Base-by-base conservation (phyloP, 2,329 filamentous ascomycete genomes). In the Pestalotiopsis sp. region DNA sequence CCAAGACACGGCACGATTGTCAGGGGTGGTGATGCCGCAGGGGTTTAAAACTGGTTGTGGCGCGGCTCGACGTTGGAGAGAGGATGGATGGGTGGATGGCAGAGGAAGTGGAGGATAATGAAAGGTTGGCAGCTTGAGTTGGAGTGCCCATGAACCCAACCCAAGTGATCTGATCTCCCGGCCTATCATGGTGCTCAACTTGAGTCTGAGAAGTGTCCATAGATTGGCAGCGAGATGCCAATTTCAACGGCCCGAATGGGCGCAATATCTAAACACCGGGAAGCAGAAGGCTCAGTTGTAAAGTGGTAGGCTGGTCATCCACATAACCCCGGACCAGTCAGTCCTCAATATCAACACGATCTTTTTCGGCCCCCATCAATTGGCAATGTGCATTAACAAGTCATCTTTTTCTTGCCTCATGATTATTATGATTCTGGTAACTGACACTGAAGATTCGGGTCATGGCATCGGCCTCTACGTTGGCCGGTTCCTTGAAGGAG, bases 1-100 rank as follows among this genome's bases (percentile, higher is more conserved):
- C 40, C 40, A 65, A 65, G 62, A 65, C 62, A 65, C 62, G 62
- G 62, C 62, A 55, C 62, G 62, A n/a, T 55, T 56, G 26, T 22
- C 40, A 26, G 26, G 38, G 40, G 22, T 52, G 30, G 22, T 11
- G 10, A 26, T 30, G n/a, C 22, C 7, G 11, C 48, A 56, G 22
- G 26, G 44, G 62, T 30, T 65, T 24, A 56, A 65, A 26, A 44
- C 40, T 65, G 44, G 24, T 39, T 65, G 62, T 65, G 62, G 62
- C 62, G 48, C 20, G 40, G 26, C 39, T 17, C 40, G 24, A 24
- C n/a, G 13, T 52, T 48, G 38, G 61, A 52, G 38, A 44, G 35
- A 22, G 30, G 30, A 35, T 35, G 30, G 30, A 35, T 35, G 30
- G 30, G 9, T 35, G 30, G 44, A 52, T 44, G 11, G 40, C 9